Evolutionary conservation across 345 rosid species (phyloP), one percentile per base, ranked within the genome.

Genomic region (Sonneratia caseolaris): DNA sequence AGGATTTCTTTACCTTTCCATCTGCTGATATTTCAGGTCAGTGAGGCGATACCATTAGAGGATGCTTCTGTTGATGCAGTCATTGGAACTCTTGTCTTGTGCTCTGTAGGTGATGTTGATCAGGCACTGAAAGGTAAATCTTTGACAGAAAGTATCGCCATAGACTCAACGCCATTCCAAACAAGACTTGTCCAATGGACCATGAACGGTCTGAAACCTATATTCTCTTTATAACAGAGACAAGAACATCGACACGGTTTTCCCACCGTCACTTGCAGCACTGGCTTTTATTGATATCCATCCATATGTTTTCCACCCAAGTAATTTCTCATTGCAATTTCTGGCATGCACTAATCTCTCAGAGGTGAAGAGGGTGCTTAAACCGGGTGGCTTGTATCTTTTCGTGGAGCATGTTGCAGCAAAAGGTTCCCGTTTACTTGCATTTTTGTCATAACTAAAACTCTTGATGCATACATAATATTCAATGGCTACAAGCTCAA

Each of bases 351-450:
- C 48, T 47, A 21, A 27, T 7, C 70, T 32, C 79, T 36, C 73
- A 93, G 98, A 93, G 87, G 81, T 91, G 53, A 85, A 81, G 81
- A 82, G 97, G 80, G 86, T 89, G 78, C 79, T 93, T 47, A 93
- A 81, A 80, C 97, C 96, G 0, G 91, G 90, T n/a, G 97, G 94
- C 72, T 38, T 72, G 67, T 93, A 86, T 79, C 5, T 91, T 45
- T 91, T 93, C 70, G 85, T 93, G 56, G 98, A 93, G 80, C 97
- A 93, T 75, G 94, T 91, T 68, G 93, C 97, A 47, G 97, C 97
- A 2, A 71, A 88, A 85, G 97, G 97, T 91, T 1, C 70, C 51
- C n/a, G 71, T 59, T 9, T 49, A 70, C 66, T n/a, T 3, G 10
- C 48, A 21, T 4, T 42, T 42, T 55, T 24, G 15, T 22, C 68